Evolutionary conservation across 306 rosid genomes (phyloP).

Genomic region (Herpetospermum pedunculosum): DNA sequence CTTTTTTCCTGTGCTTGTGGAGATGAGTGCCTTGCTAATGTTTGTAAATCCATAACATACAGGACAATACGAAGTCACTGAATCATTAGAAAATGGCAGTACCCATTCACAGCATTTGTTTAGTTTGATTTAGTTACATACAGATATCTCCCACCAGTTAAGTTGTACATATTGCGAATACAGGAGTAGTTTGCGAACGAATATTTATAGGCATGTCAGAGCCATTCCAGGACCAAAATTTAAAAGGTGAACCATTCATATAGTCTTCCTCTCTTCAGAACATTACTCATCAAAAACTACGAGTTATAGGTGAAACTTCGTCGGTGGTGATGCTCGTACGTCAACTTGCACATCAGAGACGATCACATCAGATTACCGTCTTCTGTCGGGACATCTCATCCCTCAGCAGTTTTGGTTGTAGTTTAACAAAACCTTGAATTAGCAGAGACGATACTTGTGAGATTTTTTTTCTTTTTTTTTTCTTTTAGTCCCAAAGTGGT

Average conservation of each 20-base stretch:
- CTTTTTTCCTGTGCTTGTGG: background rate
- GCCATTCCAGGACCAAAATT: background rate
- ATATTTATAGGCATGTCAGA: background rate
- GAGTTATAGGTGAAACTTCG: background rate
- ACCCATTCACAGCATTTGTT: background rate
- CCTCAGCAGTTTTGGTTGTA: background rate
- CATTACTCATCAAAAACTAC: background rate
- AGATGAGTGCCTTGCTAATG: slow-evolving; percentile 7
- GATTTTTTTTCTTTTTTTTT: no score
- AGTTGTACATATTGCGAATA: slow-evolving; percentile 3
- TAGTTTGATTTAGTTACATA: background rate
- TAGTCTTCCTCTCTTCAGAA: background rate
- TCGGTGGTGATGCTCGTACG: background rate
- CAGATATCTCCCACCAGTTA: background rate
- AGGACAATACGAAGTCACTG: slow-evolving; percentile 62
- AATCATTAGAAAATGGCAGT: background rate
- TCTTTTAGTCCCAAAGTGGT: background rate
- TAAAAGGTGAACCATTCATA: background rate
- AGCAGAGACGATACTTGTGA: background rate
- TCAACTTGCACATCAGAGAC: background rate
- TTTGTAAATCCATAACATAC: slow-evolving; percentile 5
- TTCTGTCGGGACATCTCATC: background rate
- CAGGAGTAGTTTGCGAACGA: background rate
- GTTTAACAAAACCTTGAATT: background rate
- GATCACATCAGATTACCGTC: background rate